Evolutionary conservation across 805 yeast genomes (phyloP).

Genomic region (Cyberlindnera mrakii): DNA sequence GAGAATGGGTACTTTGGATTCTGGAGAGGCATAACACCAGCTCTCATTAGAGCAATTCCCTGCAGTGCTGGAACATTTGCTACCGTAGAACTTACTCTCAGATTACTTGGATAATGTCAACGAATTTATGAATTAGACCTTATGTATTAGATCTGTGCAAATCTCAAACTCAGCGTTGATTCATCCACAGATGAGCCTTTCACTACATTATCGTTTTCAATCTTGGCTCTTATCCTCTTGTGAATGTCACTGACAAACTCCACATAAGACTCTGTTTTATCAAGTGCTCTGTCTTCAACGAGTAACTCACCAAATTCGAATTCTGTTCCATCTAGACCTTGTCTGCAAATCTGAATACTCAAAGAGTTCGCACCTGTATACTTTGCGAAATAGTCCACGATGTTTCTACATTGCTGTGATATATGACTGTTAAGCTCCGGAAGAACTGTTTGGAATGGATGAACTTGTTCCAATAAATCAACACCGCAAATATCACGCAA

Average conservation of each 20-base stretch:
- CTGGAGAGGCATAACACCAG: slow-evolving; percentile 59
- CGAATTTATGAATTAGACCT: neutral
- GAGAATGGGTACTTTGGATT: slow-evolving; percentile 45
- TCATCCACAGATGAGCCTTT: slow-evolving; percentile 17
- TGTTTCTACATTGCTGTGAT: slow-evolving; percentile 58
- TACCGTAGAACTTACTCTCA: slow-evolving; percentile 60
- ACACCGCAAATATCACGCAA: slow-evolving; percentile 73
- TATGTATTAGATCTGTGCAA: slow-evolving; percentile 11
- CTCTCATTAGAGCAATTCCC: slow-evolving; percentile 55
- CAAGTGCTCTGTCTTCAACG: slow-evolving; percentile 65
- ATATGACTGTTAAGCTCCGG: slow-evolving; percentile 69
- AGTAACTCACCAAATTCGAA: slow-evolving; percentile 47
- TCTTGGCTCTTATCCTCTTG: slow-evolving; percentile 46
- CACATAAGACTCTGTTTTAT: slow-evolving; percentile 49
- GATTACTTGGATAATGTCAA: slow-evolving; percentile 26
- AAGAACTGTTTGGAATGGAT: slow-evolving; percentile 38
- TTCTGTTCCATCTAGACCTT: slow-evolving; percentile 48
- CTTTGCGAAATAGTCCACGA: slow-evolving; percentile 52
- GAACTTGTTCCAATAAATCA: slow-evolving; percentile 26
- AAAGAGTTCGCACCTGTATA: slow-evolving; percentile 32
- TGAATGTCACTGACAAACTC: slow-evolving; percentile 71
- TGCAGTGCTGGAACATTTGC: slow-evolving; percentile 75
- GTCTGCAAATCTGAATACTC: slow-evolving; percentile 57
- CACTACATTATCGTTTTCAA: slow-evolving; percentile 37
- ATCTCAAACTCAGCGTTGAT: slow-evolving; percentile 15